phyloP scores from a whole-genome alignment of 139 green algal genomes.

The Tetradesmus obliquus region DNA sequence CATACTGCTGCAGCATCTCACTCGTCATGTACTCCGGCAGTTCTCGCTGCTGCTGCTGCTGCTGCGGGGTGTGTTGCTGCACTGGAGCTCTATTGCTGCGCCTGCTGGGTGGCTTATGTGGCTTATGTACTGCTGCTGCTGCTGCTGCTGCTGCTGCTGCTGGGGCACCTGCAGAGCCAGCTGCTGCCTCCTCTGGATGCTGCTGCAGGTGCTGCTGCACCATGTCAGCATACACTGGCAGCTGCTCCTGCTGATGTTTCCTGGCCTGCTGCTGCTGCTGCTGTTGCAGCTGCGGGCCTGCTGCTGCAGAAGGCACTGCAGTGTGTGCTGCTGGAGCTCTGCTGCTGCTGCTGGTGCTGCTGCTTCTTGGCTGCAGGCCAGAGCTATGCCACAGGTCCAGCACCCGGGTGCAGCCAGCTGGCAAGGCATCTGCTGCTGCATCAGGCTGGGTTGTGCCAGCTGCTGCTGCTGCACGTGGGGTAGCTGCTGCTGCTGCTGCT shows the following conservation, averaged over 20 bases:
- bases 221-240: constrained; percentile 13
- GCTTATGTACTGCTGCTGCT: not conserved
- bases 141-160: constrained; percentile 22
- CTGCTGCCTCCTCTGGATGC: not conserved
- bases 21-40: constrained; percentile 27
- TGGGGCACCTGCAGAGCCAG: not conserved
- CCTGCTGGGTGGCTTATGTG: not conserved
- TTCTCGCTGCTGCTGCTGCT: not conserved
- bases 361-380: not conserved
- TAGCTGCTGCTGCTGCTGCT: constrained; percentile 1
- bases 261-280: not conserved
- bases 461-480: not conserved
- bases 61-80: not conserved
- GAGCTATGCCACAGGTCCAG: constrained; percentile 28
- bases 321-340: not conserved
- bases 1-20: constrained; percentile 37
- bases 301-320: not conserved
- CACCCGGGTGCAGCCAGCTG: not conserved
- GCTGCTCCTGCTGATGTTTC: not conserved
- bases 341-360: not conserved
- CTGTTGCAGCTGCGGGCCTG: not conserved
- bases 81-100: not conserved
- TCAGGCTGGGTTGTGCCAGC: not conserved
- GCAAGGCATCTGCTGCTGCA: not conserved
- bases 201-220: constrained; percentile 28